Base-by-base conservation (phyloP, 495 filamentous ascomycete genomes). In the Durotheca rogersii region DNA sequence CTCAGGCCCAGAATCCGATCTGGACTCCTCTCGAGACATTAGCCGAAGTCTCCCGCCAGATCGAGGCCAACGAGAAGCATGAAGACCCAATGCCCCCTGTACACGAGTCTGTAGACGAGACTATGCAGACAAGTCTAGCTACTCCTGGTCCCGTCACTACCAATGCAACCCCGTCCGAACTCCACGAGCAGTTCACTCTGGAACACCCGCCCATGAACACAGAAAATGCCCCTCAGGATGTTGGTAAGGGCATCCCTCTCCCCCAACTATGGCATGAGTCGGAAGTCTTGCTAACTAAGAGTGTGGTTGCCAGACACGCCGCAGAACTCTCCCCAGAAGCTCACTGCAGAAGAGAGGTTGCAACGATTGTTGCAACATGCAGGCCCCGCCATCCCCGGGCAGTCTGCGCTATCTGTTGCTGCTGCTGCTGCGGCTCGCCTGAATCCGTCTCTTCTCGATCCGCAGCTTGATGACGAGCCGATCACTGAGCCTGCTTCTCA, bases 1-100 rank as follows among this genome's bases (percentile, higher is more conserved):
- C 33, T 29, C 67, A 69, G 70, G 42, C 56, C 54, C 18, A 73
- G 67, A 73, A 69, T 31, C 82, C 78, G 48, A 80, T 78, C 41
- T 89, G 87, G 74, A 84, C 87, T 47, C 85, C 86, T 0, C 72
- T 95, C 17, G 85, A 89, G 51, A 84, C 88, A 6, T 71, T 95
- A 20, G 89, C 89, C 32, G 89, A 95, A 65, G 89, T 87, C 2
- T 90, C 88, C 31, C 73, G 87, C 39, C 86, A 85, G 60, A 78
- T 87, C 11, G 82, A 75, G 35, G 59, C 76, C 27, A 69, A 64
- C 53, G 75, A 80, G 43, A 79, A 77, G 48, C 71, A 73, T 23
- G 73, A 75, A 52, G 71, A 72, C 29, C 62, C 64, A 20, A 43
- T 34, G 1, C 30, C 51, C 7, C 32, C 14, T 7, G 34, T 40